phyloP scores from a whole-genome alignment of 495 filamentous ascomycete genomes.

The Penicillium steckii region DNA sequence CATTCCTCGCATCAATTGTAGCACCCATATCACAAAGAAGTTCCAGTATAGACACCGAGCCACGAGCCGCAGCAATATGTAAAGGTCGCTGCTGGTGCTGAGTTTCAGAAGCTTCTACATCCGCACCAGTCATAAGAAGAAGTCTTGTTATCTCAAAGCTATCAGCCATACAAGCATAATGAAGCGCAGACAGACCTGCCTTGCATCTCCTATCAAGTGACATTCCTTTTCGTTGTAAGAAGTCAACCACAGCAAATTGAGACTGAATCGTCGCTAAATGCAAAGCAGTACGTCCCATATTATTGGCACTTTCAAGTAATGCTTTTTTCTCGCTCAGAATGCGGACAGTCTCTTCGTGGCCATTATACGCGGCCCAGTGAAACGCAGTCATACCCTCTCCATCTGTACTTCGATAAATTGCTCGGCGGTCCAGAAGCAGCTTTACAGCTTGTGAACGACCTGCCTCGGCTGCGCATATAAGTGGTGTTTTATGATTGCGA shows the following conservation, averaged over 20 bases:
- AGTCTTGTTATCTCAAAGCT: conserved; percentile 35
- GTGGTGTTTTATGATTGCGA: conserved; percentile 35
- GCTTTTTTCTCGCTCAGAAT: conserved; percentile 32
- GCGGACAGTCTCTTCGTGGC: conserved; percentile 40
- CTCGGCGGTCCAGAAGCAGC: conserved; percentile 37
- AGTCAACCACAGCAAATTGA: conserved; percentile 40
- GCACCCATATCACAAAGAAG: conserved; percentile 40
- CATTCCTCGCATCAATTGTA: conserved; percentile 37
- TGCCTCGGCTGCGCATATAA: conserved; percentile 41
- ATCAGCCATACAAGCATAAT: conserved; percentile 44
- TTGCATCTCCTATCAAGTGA: conserved; percentile 30
- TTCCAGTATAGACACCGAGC: conserved; percentile 31
- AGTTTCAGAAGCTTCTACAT: conserved; percentile 36
- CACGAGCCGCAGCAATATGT: conserved; percentile 36
- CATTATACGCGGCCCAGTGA: conserved; percentile 46
- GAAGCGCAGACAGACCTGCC: conserved; percentile 34
- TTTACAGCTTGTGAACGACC: conserved; percentile 29
- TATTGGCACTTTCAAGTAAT: conserved; percentile 26
- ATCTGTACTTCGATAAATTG: conserved; percentile 27
- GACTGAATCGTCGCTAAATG: conserved; percentile 42
- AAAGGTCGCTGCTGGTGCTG: conserved; percentile 34
- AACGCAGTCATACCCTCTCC: conserved; percentile 45
- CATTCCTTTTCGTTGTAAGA: conserved; percentile 31
- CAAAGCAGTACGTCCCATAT: conserved; percentile 36
- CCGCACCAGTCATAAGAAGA: conserved; percentile 38